phyloP scores from a whole-genome alignment of 805 yeast genomes.

The Myxozyma mucilagina region DNA sequence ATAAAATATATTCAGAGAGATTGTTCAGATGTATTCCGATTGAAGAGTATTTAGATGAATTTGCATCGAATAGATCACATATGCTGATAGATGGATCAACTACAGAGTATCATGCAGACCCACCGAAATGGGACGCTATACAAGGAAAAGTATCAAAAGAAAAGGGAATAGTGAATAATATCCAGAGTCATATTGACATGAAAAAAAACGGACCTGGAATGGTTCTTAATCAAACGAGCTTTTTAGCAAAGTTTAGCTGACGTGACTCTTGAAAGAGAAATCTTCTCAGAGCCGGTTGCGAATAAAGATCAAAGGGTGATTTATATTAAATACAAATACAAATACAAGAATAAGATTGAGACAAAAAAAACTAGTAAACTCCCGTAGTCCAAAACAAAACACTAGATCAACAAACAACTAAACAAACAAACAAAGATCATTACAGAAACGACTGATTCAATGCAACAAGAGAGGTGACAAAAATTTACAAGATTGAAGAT shows the following conservation, averaged over 20 bases:
- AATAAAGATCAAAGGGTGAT: too few species aligned
- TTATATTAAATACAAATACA: too few species aligned
- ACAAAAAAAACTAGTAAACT: too few species aligned
- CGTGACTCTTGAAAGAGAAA: neutral
- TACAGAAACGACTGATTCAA: neutral
- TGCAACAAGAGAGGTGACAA: too few species aligned
- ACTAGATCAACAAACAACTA: neutral
- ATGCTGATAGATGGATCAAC: conserved; percentile 6
- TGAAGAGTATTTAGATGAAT: neutral
- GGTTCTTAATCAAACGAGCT: neutral
- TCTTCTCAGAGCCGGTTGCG: too few species aligned
- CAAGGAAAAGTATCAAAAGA: neutral
- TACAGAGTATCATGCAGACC: neutral
- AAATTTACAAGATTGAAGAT: too few species aligned
- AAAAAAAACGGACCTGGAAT: neutral
- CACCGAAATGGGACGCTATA: conserved; percentile 11
- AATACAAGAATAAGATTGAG: too few species aligned
- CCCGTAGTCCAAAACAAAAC: too few species aligned
- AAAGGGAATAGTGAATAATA: conserved; percentile 5
- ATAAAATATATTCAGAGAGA: neutral
- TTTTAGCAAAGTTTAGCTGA: neutral
- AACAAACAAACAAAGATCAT: neutral
- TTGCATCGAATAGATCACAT: conserved; percentile 27
- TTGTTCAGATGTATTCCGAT: conserved; percentile 8
- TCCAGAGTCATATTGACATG: conserved; percentile 5